Evolutionary conservation across 768 basidiomycete genomes (phyloP).

Genomic region (Hydnomerulius pinastri): DNA sequence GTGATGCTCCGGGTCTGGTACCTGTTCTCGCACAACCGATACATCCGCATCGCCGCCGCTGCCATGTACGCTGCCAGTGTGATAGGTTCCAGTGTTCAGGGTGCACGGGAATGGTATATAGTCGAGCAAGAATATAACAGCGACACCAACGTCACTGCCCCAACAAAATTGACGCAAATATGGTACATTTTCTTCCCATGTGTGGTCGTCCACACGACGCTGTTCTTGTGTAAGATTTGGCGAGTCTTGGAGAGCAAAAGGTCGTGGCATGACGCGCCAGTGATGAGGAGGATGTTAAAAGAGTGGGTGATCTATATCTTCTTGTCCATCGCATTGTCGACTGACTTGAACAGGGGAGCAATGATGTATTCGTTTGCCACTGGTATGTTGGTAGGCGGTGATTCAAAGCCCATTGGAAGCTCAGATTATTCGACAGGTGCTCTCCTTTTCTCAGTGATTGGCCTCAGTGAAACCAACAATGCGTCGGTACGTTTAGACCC

Average conservation of each 20-base stretch:
- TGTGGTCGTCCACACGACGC: slow-evolving; percentile 27
- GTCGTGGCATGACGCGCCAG: slow-evolving; percentile 32
- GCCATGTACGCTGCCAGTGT: slow-evolving; percentile 31
- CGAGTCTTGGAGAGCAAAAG: slow-evolving; percentile 36
- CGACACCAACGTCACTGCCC: not conserved
- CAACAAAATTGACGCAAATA: not conserved
- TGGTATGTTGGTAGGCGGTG: not conserved
- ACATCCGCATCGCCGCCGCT: slow-evolving; percentile 31
- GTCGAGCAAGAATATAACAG: slow-evolving; percentile 19
- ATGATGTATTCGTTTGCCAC: slow-evolving; percentile 6
- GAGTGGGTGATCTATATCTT: slow-evolving; percentile 32
- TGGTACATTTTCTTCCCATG: not conserved
- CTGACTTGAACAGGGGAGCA: not conserved
- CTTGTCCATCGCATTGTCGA: not conserved
- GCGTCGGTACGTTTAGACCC: not conserved
- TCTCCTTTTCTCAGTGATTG: not conserved
- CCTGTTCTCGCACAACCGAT: slow-evolving; percentile 36
- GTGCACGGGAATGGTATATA: slow-evolving; percentile 39
- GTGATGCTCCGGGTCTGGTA: slow-evolving; percentile 44
- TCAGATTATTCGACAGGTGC: not conserved
- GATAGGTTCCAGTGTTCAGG: slow-evolving; percentile 29
- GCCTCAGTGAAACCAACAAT: not conserved
- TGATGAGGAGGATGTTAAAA: slow-evolving; percentile 38
- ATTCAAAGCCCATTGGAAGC: not conserved
- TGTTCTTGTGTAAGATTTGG: slow-evolving; percentile 39